Base-by-base conservation (phyloP, 345 rosid species). In the Anastatica hierochuntica region DNA sequence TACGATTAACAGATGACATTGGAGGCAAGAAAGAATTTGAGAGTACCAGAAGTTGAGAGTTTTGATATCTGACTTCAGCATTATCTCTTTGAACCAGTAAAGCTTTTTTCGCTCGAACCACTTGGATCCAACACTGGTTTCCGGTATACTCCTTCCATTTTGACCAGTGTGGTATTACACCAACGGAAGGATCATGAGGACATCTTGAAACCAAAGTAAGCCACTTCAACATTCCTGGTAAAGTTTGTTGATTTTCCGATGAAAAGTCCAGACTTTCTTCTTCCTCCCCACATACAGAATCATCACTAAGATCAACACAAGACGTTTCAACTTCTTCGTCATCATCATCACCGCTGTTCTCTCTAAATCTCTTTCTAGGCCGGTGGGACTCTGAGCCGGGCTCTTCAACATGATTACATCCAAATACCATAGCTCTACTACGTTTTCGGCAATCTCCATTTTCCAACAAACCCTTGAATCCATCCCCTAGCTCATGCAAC, bases 141-240 rank as follows among this genome's bases (percentile, higher is more conserved):
- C 75, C 68, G 42, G n/a, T 30, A 45, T 50, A 47, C 20, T 46
- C 57, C 49, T 73, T 73, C 82, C 74, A 79, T 35, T 72, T 67
- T 1, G 79, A 77, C 9, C 48, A 62, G 13, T 67, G 69, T 10
- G 76, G 79, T 53, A 74, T 65, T 40, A 16, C 57, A 19, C 75
- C 76, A 64, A 74, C 31, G 11, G 74, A 63, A 56, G 75, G 74
- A 80, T 74, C 72, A 18, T 44, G 44, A 46, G 80, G 81, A 59
- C 61, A 64, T 49, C 19, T 76, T 31, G 95, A 89, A 46, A 74
- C 71, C 52, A 40, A 74, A 57, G 48, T 61, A 15, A 88, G 59
- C 97, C 95, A 88, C 48, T 67, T 67, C 47, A 88, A 56, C 83
- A 88, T 75, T 34, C 51, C 71, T 12, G 56, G 55, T 20, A 83